Evolutionary conservation across 768 basidiomycete species (phyloP).

Genomic region (Saitozyma podzolica): DNA sequence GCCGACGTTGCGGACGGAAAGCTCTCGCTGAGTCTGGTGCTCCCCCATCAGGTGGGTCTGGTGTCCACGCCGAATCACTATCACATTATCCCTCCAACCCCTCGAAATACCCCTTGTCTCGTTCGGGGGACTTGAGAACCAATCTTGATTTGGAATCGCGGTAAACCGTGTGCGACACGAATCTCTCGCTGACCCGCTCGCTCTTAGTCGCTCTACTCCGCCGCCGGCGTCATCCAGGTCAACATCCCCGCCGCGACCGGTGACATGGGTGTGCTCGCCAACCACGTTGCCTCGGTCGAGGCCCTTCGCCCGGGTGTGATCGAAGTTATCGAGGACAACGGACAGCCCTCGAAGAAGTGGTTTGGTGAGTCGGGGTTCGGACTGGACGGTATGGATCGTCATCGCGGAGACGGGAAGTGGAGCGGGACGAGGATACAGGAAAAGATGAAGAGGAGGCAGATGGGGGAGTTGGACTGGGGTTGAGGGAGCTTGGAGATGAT

Average conservation of each 20-base stretch:
- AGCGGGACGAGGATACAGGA: neutral
- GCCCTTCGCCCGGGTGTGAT: slow-evolving; percentile 89
- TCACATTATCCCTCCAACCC: no score
- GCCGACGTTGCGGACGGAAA: slow-evolving; percentile 82
- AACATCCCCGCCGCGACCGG: slow-evolving; percentile 91
- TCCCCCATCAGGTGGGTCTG: slow-evolving; percentile 84
- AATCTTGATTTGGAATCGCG: slow-evolving; percentile 1
- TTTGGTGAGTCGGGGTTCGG: slow-evolving; percentile 71
- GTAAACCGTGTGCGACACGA: no score
- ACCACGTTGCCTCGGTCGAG: slow-evolving; percentile 98
- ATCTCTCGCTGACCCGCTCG: neutral
- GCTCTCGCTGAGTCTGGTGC: slow-evolving; percentile 85
- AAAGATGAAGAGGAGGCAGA: no score
- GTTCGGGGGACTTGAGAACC: no score
- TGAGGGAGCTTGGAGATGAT: no score
- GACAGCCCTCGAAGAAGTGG: slow-evolving; percentile 83
- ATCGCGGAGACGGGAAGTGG: neutral
- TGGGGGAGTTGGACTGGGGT: no score
- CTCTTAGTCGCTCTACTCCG: slow-evolving; percentile 79
- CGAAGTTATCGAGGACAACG: slow-evolving; percentile 80
- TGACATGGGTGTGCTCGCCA: slow-evolving; percentile 98
- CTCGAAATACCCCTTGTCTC: no score
- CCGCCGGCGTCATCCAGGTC: slow-evolving; percentile 90
- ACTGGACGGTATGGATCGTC: neutral
- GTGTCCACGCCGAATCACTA: neutral